phyloP scores from a whole-genome alignment of 2,329 filamentous ascomycete genomes.

The Grosmannia penicillata region DNA sequence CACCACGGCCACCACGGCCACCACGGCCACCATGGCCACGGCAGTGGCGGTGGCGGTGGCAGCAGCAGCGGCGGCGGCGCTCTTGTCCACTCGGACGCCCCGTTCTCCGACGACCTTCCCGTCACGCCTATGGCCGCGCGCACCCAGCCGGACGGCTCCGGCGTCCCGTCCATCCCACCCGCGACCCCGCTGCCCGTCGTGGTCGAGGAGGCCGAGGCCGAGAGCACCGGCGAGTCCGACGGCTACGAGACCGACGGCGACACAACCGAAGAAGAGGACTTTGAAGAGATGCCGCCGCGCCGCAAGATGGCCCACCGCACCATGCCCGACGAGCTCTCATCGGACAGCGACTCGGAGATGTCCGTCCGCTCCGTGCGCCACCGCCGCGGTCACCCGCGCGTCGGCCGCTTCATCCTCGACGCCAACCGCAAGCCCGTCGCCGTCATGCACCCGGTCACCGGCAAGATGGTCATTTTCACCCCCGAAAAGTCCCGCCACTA shows the following conservation, averaged over 20 bases:
- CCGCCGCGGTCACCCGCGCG: constrained; percentile 35
- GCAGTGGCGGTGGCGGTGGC: too few species aligned
- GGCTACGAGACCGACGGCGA: constrained; percentile 48
- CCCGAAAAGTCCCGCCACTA: constrained; percentile 22
- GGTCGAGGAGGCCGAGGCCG: neutral
- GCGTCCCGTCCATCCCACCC: neutral
- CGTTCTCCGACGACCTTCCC: constrained; percentile 17
- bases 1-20: constrained; percentile 10
- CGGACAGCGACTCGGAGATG: constrained; percentile 39
- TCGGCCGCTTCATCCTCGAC: constrained; percentile 39
- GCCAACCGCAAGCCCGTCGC: constrained; percentile 41
- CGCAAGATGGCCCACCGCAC: constrained; percentile 26
- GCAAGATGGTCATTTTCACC: constrained; percentile 51
- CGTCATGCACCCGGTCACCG: constrained; percentile 39
- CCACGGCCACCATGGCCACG: too few species aligned
- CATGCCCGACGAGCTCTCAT: constrained; percentile 21
- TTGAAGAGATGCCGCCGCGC: constrained; percentile 30
- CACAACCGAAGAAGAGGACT: constrained; percentile 45
- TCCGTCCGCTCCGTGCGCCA: constrained; percentile 27
- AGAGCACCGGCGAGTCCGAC: constrained; percentile 27
- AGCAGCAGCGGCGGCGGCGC: neutral
- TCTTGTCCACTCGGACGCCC: constrained; percentile 8
- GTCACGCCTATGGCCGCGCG: too few species aligned
- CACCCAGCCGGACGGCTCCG: neutral
- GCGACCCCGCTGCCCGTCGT: neutral